Percentiles rank a stretch among this genome's conserved stretches.
Conservation (phyloP, 345 rosid species). For the Sisymbrium irio region DNA sequence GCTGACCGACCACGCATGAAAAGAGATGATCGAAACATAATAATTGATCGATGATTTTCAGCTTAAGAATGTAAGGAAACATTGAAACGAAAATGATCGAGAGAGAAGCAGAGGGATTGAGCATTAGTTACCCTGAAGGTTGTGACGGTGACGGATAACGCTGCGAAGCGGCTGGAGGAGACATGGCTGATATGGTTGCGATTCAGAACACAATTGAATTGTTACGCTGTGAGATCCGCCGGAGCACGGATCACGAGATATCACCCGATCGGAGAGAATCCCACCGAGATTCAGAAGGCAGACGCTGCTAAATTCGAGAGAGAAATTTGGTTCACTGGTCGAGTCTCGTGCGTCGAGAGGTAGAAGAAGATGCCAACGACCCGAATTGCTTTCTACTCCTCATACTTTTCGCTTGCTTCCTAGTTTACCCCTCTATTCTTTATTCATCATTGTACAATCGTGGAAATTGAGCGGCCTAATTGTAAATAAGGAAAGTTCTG, state of each 20-base stretch:
- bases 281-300: slow-evolving; percentile 26
- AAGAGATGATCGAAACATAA: slow-evolving; percentile 12
- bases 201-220: background rate
- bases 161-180: slow-evolving; percentile 81
- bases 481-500: slow-evolving; percentile 5
- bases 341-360: slow-evolving; percentile 33
- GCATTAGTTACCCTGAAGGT: slow-evolving; percentile 77
- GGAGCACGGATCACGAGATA: slow-evolving; percentile 18
- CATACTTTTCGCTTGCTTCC: background rate
- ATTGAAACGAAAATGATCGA: background rate
- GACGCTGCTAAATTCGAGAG: slow-evolving; percentile 13
- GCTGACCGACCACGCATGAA: slow-evolving; percentile 5
- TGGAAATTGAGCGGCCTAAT: background rate
- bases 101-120: background rate
- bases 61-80: background rate
- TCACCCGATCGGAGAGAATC: slow-evolving; percentile 16
- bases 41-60: background rate
- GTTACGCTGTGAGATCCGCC: slow-evolving; percentile 27
- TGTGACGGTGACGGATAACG: slow-evolving; percentile 90
- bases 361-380: slow-evolving; percentile 27
- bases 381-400: slow-evolving; percentile 19
- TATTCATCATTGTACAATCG: background rate
- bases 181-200: slow-evolving; percentile 45
- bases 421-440: background rate
- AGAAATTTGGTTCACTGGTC: slow-evolving; percentile 32